phyloP scores from a whole-genome alignment of 2,329 filamentous ascomycete species.

The Ophiostoma pallidulum region DNA sequence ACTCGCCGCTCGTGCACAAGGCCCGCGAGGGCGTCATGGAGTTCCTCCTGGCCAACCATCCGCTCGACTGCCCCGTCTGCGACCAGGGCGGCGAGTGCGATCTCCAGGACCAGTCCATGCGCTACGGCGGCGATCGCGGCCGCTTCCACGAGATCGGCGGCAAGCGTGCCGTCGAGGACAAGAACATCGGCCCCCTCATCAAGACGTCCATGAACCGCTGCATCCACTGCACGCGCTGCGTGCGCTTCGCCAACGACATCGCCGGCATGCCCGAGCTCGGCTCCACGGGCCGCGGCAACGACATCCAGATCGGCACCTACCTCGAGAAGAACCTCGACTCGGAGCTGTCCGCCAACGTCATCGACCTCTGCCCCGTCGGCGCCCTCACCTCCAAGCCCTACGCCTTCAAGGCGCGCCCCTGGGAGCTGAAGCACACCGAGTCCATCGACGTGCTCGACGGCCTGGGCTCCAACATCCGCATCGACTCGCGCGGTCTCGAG shows the following conservation, averaged over 20 bases:
- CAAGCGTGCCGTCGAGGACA: conserved; percentile 97
- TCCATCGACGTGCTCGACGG: conserved; percentile 91
- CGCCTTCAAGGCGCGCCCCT: conserved; percentile 90
- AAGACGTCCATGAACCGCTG: conserved; percentile 99
- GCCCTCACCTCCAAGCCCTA: conserved; percentile 96
- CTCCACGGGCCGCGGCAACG: conserved; percentile 89
- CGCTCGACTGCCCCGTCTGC: conserved; percentile 92
- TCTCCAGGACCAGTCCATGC: conserved; percentile 98
- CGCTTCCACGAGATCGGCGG: conserved; percentile 93
- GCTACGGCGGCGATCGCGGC: conserved; percentile 90
- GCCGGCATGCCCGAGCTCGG: conserved; percentile 93
- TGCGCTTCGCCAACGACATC: conserved; percentile 95
- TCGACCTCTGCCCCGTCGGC: conserved; percentile 95
- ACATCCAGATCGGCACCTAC: conserved; percentile 97
- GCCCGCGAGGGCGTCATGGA: conserved; percentile 99
- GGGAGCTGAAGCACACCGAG: conserved; percentile 95
- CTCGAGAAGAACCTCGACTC: conserved; percentile 88
- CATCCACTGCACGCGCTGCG: conserved; percentile 96
- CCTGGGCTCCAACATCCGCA: conserved; percentile 86
- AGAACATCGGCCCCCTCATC: conserved; percentile 95
- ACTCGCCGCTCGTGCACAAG: conserved; percentile 93
- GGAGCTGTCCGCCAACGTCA: conserved; percentile 93
- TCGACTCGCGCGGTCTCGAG: conserved; percentile 87
- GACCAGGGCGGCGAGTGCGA: conserved; percentile 99
- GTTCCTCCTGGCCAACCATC: conserved; percentile 92